A percentile compares a stretch with the other conserved stretches of the same genome.
phyloP scores from a whole-genome alignment of 2,329 filamentous ascomycete genomes.

The Fusarium gaditjirri region DNA sequence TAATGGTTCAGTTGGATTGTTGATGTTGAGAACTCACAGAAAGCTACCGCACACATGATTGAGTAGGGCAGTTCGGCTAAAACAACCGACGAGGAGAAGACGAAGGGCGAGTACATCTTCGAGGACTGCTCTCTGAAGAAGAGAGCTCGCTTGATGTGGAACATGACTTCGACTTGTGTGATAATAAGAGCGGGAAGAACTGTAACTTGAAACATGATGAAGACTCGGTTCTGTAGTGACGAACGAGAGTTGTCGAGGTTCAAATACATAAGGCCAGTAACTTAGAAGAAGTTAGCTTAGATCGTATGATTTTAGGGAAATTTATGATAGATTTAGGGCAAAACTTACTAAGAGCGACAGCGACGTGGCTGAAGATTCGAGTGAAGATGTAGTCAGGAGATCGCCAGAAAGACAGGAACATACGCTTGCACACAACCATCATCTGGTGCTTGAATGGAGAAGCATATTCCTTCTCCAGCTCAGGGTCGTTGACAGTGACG shows the following conservation, averaged over 20 bases:
- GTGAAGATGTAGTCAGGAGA: slow-evolving; percentile 92
- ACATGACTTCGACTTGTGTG: slow-evolving; percentile 83
- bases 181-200: slow-evolving; percentile 86
- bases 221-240: slow-evolving; percentile 85
- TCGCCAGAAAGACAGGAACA: slow-evolving; percentile 83
- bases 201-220: slow-evolving; percentile 90
- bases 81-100: slow-evolving; percentile 82
- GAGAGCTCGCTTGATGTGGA: slow-evolving; percentile 80
- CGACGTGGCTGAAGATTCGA: slow-evolving; percentile 84
- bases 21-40: slow-evolving; percentile 58
- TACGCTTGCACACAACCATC: slow-evolving; percentile 76
- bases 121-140: slow-evolving; percentile 87
- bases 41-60: slow-evolving; percentile 79
- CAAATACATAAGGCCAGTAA: slow-evolving; percentile 83
- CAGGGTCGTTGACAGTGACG: slow-evolving; percentile 62
- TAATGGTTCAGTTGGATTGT: too few relatives aligned
- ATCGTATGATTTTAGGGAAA: neutral
- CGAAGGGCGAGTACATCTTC: slow-evolving; percentile 86
- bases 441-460: slow-evolving; percentile 84
- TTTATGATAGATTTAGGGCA: neutral
- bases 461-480: slow-evolving; percentile 80
- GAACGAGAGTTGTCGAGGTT: slow-evolving; percentile 79
- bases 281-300: neutral
- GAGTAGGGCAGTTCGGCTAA: slow-evolving; percentile 87
- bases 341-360: slow-evolving; percentile 68